A percentile compares a stretch with the other conserved stretches of the same genome.
Conservation (phyloP, 805 yeast species). For the Pichia ethanolica region DNA sequence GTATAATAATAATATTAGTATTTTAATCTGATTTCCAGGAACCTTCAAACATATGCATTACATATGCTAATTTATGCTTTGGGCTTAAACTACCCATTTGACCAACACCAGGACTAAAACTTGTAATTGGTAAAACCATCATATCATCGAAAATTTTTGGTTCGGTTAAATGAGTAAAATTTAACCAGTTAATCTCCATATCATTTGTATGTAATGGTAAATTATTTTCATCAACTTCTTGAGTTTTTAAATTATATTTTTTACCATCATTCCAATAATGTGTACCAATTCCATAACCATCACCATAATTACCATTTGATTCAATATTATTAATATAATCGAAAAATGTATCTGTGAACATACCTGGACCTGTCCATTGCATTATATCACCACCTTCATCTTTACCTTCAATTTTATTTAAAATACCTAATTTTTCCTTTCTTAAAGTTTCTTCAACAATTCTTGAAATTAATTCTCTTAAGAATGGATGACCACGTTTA, state of each 20-base stretch:
- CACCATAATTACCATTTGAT: constrained; percentile 25
- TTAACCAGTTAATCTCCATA: constrained; percentile 46
- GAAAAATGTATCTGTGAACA: constrained; percentile 84
- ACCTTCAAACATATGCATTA: constrained; percentile 57
- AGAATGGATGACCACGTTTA: constrained; percentile 84
- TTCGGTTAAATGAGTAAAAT: constrained; percentile 50
- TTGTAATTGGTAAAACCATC: constrained; percentile 61
- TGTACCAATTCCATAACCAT: constrained; percentile 30
- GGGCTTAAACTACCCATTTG: constrained; percentile 54
- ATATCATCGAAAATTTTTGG: constrained; percentile 62
- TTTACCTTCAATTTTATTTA: constrained; percentile 44
- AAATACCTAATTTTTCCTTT: constrained; percentile 39
- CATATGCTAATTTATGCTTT: constrained; percentile 45
- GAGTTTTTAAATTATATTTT: constrained; percentile 16
- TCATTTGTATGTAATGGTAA: constrained; percentile 19
- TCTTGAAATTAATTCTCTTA: constrained; percentile 69
- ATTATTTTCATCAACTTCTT: constrained; percentile 17
- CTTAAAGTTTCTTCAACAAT: constrained; percentile 70
- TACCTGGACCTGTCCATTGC: constrained; percentile 97
- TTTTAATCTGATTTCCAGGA: constrained; percentile 44
- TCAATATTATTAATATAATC: constrained; percentile 64
- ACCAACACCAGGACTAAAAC: constrained; percentile 61
- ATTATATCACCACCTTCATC: constrained; percentile 71
- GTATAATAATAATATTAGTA: background rate
- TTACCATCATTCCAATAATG: constrained; percentile 18